Conservation (phyloP, 371 early-diverging fungal genomes). For the Nematocida sp. region DNA sequence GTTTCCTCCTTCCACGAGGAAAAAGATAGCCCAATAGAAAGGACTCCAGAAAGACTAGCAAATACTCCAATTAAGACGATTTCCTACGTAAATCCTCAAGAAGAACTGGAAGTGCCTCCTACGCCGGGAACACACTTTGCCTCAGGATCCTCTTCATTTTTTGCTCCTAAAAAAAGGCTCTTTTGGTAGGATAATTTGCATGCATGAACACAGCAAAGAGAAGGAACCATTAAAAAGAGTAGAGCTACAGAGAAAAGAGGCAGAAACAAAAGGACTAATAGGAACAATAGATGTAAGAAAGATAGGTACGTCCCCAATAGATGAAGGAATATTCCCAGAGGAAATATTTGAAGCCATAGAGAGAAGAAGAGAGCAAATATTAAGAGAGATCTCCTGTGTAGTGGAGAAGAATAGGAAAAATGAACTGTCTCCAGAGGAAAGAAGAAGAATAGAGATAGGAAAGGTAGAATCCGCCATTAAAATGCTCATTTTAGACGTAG, state of each 20-base stretch:
- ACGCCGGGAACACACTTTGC: slow-evolving; percentile 5
- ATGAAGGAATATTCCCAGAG: slow-evolving; percentile 42
- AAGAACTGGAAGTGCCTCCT: slow-evolving; percentile 9
- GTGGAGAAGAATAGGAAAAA: neutral
- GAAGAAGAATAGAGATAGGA: neutral
- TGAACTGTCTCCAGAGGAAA: neutral
- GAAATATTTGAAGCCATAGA: slow-evolving; percentile 23
- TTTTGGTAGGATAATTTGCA: slow-evolving; percentile 5
- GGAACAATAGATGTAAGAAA: neutral
- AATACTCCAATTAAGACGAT: slow-evolving; percentile 2
- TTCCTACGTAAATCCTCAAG: slow-evolving; percentile 1
- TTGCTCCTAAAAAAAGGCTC: slow-evolving; percentile 20
- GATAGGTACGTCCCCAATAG: neutral
- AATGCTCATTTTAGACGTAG: slow-evolving; percentile 19
- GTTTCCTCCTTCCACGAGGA: neutral
- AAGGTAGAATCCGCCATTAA: slow-evolving; percentile 4
- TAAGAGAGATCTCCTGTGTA: neutral
- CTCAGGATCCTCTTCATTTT: neutral
- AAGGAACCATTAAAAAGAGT: no score
- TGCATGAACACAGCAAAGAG: no score
- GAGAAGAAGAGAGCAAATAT: neutral
- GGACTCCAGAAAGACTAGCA: slow-evolving; percentile 28
- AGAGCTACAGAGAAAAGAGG: neutral
- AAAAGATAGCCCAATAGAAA: neutral
- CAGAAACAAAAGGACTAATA: neutral